Percentiles rank a stretch among this genome's conserved stretches.
phyloP scores from a whole-genome alignment of 176 grass and related monocot genomes.

The maize (Zea mays) region Zm-B73-REFERENCE-NAM-5.0 NC_050103.1:123220001-123220500 shows the following conservation, averaged over 20 bases:
- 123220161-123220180: neutral
- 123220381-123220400: constrained; percentile 7
- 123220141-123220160: neutral
- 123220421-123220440: neutral
- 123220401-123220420: neutral
- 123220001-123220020: neutral
- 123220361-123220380: neutral
- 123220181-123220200: neutral
- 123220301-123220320: neutral
- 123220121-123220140: neutral
- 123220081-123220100: neutral
- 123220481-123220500: constrained; percentile 11
- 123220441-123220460: no score
- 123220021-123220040: neutral
- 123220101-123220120: neutral
- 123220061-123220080: constrained; percentile 7
- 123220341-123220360: constrained; percentile 15
- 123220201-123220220: neutral
- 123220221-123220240: neutral
- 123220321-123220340: neutral
- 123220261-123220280: constrained; percentile 26
- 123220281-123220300: neutral
- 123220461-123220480: constrained; percentile 25
- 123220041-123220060: neutral
- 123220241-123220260: neutral